Percentiles rank a stretch among this genome's conserved stretches.
These are phyloP conservation scores for Letharia columbiana DNA, from an alignment of 495 filamentous ascomycete genomes.

Conservation along the genomic window DNA sequence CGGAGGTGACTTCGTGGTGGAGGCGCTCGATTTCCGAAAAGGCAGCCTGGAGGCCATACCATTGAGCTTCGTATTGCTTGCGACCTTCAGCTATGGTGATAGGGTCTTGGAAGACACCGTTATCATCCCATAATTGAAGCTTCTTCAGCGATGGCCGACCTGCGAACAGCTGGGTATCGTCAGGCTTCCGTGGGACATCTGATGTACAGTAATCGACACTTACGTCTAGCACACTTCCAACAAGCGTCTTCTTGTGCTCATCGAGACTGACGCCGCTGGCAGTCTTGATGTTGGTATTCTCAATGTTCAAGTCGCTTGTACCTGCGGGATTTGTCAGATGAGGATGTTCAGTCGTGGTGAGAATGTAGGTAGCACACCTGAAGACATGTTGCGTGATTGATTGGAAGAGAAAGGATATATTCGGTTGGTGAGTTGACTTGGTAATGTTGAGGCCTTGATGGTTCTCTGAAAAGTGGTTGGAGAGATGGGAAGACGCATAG, in stretches of 20 bases:
- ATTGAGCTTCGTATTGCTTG: slow-evolving; percentile 44
- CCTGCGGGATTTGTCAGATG: slow-evolving; percentile 2
- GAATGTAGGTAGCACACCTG: slow-evolving; percentile 13
- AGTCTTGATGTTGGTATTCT: slow-evolving; percentile 42
- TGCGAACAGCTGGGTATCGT: slow-evolving; percentile 41
- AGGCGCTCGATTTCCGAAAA: slow-evolving; percentile 42
- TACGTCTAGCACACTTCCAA: slow-evolving; percentile 49
- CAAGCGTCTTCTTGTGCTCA: slow-evolving; percentile 39
- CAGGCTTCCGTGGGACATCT: neutral
- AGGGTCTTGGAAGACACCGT: slow-evolving; percentile 43
- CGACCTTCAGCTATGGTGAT: slow-evolving; percentile 45
- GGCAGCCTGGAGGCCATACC: slow-evolving; percentile 39
- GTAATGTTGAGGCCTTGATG: slow-evolving; percentile 1
- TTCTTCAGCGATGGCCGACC: slow-evolving; percentile 47
- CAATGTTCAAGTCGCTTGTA: slow-evolving; percentile 27
- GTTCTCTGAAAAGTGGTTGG: slow-evolving; percentile 9
- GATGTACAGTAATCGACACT: neutral
- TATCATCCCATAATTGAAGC: slow-evolving; percentile 45
- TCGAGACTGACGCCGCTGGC: slow-evolving; percentile 39
- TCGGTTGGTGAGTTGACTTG: neutral
- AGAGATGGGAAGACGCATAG: slow-evolving; percentile 21
- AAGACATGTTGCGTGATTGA: slow-evolving; percentile 23
- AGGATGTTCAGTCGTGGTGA: neutral
- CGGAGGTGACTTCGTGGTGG: slow-evolving; percentile 40
- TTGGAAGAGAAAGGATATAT: neutral